A percentile compares a stretch with the other conserved stretches of the same genome.
These are phyloP conservation scores for Trifolium fragiferum DNA, from an alignment of 306 rosid species.

Conservation along the genomic window DNA sequence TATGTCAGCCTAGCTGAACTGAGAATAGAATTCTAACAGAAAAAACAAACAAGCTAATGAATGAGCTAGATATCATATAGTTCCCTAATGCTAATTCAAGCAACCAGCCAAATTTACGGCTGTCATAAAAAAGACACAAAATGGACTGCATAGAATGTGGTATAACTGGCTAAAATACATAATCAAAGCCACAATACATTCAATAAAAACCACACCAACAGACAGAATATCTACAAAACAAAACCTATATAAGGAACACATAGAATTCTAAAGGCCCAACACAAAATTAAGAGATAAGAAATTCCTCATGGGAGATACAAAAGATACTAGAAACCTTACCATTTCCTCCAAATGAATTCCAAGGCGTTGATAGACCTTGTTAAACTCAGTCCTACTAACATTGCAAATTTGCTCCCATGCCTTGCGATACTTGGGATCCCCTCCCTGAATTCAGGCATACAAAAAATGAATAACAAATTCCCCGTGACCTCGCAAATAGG, in stretches of 20 bases:
- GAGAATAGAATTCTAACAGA: not conserved
- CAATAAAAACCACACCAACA: not conserved
- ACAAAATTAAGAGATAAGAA: not conserved
- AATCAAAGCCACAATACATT: too few relatives aligned
- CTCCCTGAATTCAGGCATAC: constrained; percentile 58
- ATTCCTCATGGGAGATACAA: not conserved
- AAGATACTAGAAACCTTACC: constrained; percentile 14
- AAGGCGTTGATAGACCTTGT: constrained; percentile 81
- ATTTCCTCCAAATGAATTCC: constrained; percentile 39
- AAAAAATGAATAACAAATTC: constrained; percentile 9
- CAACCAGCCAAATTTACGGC: not conserved
- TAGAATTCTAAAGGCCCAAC: not conserved
- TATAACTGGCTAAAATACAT: not conserved
- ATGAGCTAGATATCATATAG: not conserved
- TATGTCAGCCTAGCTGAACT: not conserved
- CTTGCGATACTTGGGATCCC: constrained; percentile 65
- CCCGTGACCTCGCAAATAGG: not conserved
- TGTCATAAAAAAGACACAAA: not conserved
- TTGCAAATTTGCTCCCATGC: constrained; percentile 89
- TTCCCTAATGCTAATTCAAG: not conserved
- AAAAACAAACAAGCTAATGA: not conserved
- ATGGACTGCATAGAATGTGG: not conserved
- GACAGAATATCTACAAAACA: not conserved
- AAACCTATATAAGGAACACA: not conserved
- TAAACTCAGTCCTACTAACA: constrained; percentile 78